phyloP scores from a whole-genome alignment of 2,329 filamentous ascomycete species.

The Pseudopithomyces maydicus region DNA sequence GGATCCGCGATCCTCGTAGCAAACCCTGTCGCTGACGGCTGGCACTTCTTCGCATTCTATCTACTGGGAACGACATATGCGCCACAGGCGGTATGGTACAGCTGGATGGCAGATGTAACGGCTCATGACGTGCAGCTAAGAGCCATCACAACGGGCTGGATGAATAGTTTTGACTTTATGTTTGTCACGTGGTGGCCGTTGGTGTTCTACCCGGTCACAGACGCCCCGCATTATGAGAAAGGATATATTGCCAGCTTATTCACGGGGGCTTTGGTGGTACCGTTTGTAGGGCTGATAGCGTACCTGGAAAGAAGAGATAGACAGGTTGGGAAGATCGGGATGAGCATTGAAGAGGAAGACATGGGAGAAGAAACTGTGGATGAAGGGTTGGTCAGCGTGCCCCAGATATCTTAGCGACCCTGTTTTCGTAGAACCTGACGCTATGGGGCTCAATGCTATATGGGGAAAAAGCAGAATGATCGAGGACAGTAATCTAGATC shows the following conservation, averaged over 20 bases:
- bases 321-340: background rate
- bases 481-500: no score
- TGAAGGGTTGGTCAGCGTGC: background rate
- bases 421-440: background rate
- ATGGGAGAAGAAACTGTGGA: background rate
- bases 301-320: background rate
- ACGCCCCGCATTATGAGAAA: slow-evolving; percentile 1
- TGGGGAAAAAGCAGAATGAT: no score
- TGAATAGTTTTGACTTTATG: slow-evolving; percentile 1
- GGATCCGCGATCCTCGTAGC: background rate
- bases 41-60: slow-evolving; percentile 2
- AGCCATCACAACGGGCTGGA: background rate
- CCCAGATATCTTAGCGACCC: background rate
- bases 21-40: background rate
- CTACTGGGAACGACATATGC: slow-evolving; percentile 2
- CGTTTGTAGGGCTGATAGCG: background rate
- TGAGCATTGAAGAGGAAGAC: background rate
- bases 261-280: background rate
- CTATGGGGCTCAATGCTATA: no score
- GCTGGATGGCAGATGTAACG: slow-evolving; percentile 3
- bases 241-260: background rate
- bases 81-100: background rate
- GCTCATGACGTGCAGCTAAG: slow-evolving; percentile 1
- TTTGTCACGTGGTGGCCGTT: slow-evolving; percentile 4
- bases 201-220: background rate